A percentile compares a stretch with the other conserved stretches of the same genome.
phyloP scores from a whole-genome alignment of 2,329 filamentous ascomycete species.

The Leptosphaerulina australis region DNA sequence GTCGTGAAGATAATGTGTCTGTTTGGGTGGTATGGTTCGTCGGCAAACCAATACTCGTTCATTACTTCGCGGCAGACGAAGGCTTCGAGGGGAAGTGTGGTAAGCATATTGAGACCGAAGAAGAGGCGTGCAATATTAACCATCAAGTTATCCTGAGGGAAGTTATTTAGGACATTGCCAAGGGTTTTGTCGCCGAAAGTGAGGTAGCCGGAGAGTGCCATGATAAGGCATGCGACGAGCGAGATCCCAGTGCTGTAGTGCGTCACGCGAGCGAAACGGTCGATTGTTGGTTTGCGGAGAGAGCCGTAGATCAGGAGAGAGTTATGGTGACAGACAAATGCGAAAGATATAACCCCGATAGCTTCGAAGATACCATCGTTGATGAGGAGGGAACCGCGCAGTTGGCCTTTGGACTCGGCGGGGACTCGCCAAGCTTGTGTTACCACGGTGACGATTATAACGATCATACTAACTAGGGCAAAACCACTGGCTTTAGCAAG shows the following conservation, averaged over 20 bases:
- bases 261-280: constrained; percentile 91
- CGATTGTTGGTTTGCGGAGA: constrained; percentile 88
- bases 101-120: constrained; percentile 98
- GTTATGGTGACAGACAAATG: constrained; percentile 86
- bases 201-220: constrained; percentile 89
- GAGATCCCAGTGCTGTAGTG: constrained; percentile 92
- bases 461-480: constrained; percentile 87
- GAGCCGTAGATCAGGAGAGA: constrained; percentile 97
- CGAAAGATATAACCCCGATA: constrained; percentile 96
- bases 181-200: constrained; percentile 90
- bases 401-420: constrained; percentile 70
- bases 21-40: constrained; percentile 78
- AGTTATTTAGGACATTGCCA: constrained; percentile 98
- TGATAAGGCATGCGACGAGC: constrained; percentile 85
- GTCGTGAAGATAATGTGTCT: constrained; percentile 89
- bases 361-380: constrained; percentile 92
- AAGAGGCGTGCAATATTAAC: constrained; percentile 94
- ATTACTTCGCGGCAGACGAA: constrained; percentile 98
- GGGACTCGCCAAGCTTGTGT: constrained; percentile 81
- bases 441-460: constrained; percentile 88
- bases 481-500: constrained; percentile 94
- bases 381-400: constrained; percentile 74
- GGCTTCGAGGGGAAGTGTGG: constrained; percentile 91
- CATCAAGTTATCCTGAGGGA: constrained; percentile 86
- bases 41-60: constrained; percentile 79